These are phyloP conservation scores for Halenospora varia DNA, from an alignment of 495 filamentous ascomycete species.

Conservation along the genomic window DNA sequence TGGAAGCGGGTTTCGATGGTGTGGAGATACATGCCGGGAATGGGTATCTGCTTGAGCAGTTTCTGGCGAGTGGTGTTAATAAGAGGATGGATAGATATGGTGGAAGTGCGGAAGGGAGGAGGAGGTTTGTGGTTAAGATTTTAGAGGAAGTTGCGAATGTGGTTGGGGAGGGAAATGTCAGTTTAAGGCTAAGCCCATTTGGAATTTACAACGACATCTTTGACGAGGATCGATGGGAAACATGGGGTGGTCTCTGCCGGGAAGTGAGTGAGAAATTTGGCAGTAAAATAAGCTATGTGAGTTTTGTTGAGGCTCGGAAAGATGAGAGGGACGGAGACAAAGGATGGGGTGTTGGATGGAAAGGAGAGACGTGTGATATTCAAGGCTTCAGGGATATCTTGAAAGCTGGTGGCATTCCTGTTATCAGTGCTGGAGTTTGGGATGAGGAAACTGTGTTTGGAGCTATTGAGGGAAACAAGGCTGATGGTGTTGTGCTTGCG, in stretches of 20 bases:
- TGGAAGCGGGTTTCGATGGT: slow-evolving; percentile 62
- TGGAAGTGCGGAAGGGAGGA: slow-evolving; percentile 51
- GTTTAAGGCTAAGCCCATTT: slow-evolving; percentile 33
- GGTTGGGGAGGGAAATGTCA: slow-evolving; percentile 31
- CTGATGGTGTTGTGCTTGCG: slow-evolving; percentile 37
- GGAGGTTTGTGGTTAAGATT: slow-evolving; percentile 40
- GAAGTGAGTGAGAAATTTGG: slow-evolving; percentile 38
- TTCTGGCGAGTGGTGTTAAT: slow-evolving; percentile 58
- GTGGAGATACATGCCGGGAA: slow-evolving; percentile 59
- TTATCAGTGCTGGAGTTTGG: slow-evolving; percentile 10
- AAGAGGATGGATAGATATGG: slow-evolving; percentile 50
- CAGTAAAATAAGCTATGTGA: slow-evolving; percentile 42
- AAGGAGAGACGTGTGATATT: slow-evolving; percentile 1
- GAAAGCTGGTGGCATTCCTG: slow-evolving; percentile 1
- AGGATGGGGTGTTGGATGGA: not conserved
- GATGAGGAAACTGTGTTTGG: slow-evolving; percentile 41
- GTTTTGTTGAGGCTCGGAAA: slow-evolving; percentile 48
- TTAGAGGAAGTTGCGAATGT: slow-evolving; percentile 32
- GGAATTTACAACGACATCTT: slow-evolving; percentile 44
- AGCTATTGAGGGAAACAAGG: slow-evolving; percentile 51
- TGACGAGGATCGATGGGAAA: slow-evolving; percentile 35
- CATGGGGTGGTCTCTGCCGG: slow-evolving; percentile 41
- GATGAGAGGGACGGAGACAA: slow-evolving; percentile 35
- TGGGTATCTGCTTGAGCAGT: slow-evolving; percentile 60
- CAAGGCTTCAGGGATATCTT: not conserved